These are phyloP conservation scores for Debaryomyces subglobosus DNA, from an alignment of 1,139 yeast species.

Conservation along the genomic window DNA sequence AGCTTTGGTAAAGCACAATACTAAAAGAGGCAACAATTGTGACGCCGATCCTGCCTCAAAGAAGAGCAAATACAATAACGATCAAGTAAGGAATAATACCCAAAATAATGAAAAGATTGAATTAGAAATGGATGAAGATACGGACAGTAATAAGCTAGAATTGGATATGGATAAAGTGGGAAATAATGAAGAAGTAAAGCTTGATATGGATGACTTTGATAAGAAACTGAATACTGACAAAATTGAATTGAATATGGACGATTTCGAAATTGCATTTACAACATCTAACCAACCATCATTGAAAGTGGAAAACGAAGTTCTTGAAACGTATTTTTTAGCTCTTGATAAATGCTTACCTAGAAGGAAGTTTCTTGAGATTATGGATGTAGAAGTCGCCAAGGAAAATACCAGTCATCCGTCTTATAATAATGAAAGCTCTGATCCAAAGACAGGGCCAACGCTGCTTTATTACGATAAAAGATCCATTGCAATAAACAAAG, in stretches of 20 bases:
- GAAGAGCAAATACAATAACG: constrained; percentile 3
- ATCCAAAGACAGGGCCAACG: constrained; percentile 6
- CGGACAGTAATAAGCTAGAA: constrained; percentile 23
- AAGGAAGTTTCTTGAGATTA: constrained; percentile 53
- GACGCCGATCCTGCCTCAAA: background rate
- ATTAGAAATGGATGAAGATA: constrained; percentile 24
- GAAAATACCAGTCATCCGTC: constrained; percentile 25
- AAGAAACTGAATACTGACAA: constrained; percentile 17
- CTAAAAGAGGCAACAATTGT: constrained; percentile 3
- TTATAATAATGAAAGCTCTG: background rate
- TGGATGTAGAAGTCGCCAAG: constrained; percentile 27
- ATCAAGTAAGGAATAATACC: background rate
- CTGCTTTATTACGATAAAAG: constrained; percentile 47
- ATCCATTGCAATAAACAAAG: constrained; percentile 50
- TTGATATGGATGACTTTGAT: constrained; percentile 3
- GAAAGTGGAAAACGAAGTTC: constrained; percentile 14
- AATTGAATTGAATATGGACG: constrained; percentile 24
- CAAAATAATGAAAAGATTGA: constrained; percentile 24
- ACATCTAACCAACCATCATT: background rate
- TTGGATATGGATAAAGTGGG: constrained; percentile 24
- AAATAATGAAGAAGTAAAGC: background rate
- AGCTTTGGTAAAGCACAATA: constrained; percentile 44
- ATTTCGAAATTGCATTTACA: constrained; percentile 23
- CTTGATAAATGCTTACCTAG: constrained; percentile 80
- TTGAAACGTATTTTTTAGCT: constrained; percentile 68